Evolutionary conservation across 169 alveolate species (phyloP), one percentile per base, ranked within the genome.

Genomic region (Cyclospora cayetanensis): DNA sequence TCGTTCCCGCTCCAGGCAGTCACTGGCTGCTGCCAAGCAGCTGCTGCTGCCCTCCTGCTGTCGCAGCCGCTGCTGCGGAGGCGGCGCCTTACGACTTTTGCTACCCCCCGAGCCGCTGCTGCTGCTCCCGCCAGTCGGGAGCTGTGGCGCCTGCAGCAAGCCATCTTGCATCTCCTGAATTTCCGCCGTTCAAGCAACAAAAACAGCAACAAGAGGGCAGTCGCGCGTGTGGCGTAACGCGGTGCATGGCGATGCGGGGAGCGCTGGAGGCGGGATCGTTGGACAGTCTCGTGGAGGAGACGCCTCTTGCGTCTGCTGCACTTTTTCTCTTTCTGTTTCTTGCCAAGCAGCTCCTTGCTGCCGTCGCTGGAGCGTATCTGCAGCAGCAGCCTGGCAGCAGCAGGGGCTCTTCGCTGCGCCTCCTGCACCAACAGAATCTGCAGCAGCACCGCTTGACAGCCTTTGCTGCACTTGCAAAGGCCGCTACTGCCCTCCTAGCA

Each of bases 1-100:
- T 76, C 43, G 29, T 76, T 11, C 86, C 86, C 9, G 86, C 86
- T 34, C 18, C 86, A 1, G 86, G 86, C 31, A 42, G 46, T n/a
- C 86, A 76, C 22, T 76, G 86, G 86, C 68, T 42, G 86, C 86
- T 76, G 68, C 86, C 86, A n/a, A 22, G 68, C 41, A 76, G 86
- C 43, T 76, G 86, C 83, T 39, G 83, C 86, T 76, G 86, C 86
- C 41, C 68, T 22, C 42, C 86, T 34, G 86, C 68, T 34, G 86
- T 66, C 0, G 86, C 86, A 0, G 68, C 86, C 4, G 86, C 86
- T 76, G 86, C 86, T 42, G 39, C 86, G 4, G 68, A 41, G 11
- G 25, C 41, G 66, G 46, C 43, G 86, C 68, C 86, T 25, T 53
- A 42, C 22, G 86, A 76, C 68, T 43, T 76, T 20, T 41, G 50